Evolutionary conservation across 306 rosid species (phyloP).

Genomic region (Comarum palustre): DNA sequence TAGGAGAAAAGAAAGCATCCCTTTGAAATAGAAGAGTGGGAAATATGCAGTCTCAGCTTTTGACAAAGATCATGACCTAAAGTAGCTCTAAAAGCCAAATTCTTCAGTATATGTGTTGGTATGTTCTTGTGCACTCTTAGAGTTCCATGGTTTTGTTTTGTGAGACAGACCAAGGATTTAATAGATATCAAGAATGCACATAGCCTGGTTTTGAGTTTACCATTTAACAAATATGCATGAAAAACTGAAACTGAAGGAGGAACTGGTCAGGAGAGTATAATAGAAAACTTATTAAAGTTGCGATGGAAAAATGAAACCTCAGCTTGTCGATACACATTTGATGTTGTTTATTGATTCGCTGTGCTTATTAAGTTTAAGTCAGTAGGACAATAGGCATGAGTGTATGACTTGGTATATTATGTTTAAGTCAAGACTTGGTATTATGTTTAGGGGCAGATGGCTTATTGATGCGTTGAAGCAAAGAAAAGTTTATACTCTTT

Average conservation of each 20-base stretch:
- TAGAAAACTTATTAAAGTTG: not conserved
- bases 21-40: not conserved
- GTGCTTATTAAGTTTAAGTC: not conserved
- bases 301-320: not conserved
- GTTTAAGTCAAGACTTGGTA: not conserved
- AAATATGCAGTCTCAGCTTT: not conserved
- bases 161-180: not conserved
- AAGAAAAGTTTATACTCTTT: conserved; percentile 1
- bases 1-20: not conserved
- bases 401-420: not conserved
- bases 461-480: conserved; percentile 2
- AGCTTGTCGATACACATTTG: not conserved
- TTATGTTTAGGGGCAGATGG: conserved; percentile 14
- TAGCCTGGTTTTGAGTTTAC: not conserved
- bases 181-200: not conserved
- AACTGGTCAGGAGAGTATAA: not conserved
- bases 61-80: not conserved
- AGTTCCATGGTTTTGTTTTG: not conserved
- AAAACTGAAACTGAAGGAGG: no score
- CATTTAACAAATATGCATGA: no score
- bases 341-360: not conserved
- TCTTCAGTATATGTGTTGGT: not conserved
- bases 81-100: not conserved
- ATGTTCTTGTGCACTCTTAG: not conserved
- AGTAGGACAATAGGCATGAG: not conserved